A percentile compares a stretch with the other conserved stretches of the same genome.
phyloP scores from a whole-genome alignment of 352 stramenopile species.

The Lagenidium sp. region DNA sequence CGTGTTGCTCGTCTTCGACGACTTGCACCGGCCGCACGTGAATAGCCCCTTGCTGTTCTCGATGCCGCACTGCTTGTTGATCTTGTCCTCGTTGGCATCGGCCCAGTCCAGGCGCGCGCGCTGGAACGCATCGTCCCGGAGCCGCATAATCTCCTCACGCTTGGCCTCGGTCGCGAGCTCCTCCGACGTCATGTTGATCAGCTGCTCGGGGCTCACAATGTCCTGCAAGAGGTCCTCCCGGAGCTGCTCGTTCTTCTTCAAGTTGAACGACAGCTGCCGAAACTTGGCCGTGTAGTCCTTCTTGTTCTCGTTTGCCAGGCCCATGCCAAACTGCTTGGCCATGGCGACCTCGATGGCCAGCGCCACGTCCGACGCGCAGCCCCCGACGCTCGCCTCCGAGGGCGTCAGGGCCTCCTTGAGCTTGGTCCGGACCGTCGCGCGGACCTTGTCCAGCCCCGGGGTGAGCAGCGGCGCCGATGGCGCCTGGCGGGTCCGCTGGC shows the following conservation, averaged over 20 bases:
- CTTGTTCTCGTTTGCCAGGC: slow-evolving; percentile 66
- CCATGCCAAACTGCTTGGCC: slow-evolving; percentile 61
- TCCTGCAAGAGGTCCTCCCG: slow-evolving; percentile 69
- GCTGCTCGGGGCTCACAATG: slow-evolving; percentile 52
- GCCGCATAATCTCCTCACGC: slow-evolving; percentile 73
- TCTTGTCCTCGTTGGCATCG: slow-evolving; percentile 87
- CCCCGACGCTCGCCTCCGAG: slow-evolving; percentile 35
- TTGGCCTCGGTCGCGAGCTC: slow-evolving; percentile 86
- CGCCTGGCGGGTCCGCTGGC: slow-evolving; percentile 7
- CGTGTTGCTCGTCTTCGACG: slow-evolving; percentile 93
- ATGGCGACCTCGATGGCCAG: slow-evolving; percentile 68
- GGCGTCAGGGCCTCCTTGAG: slow-evolving; percentile 63
- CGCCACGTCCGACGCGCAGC: slow-evolving; percentile 38
- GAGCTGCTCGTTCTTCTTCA: slow-evolving; percentile 86
- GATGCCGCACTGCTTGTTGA: slow-evolving; percentile 87
- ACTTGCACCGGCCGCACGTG: slow-evolving; percentile 93
- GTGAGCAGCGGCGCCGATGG: slow-evolving; percentile 44
- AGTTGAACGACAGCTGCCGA: slow-evolving; percentile 84
- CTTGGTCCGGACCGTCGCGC: slow-evolving; percentile 70
- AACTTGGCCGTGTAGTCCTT: slow-evolving; percentile 88
- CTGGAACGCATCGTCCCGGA: slow-evolving; percentile 78
- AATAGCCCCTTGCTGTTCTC: slow-evolving; percentile 74
- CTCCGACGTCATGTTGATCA: slow-evolving; percentile 77
- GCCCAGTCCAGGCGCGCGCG: slow-evolving; percentile 83
- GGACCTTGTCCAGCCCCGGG: slow-evolving; percentile 59